Conservation (phyloP, 257 asterid genomes). For the Thymus mandschuricus region DNA sequence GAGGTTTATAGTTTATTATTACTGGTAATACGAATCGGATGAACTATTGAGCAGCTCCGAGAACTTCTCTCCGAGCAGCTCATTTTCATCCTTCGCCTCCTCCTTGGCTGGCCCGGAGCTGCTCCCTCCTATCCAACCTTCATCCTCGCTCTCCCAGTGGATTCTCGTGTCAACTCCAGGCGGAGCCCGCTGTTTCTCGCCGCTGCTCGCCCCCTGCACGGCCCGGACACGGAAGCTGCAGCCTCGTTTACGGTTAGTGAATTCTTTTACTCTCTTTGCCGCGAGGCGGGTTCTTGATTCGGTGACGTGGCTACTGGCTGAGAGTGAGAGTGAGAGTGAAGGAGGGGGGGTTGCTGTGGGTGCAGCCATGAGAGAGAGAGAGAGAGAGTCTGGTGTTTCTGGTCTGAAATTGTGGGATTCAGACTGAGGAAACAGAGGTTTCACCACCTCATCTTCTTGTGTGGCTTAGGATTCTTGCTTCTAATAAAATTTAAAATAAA, state of each 20-base stretch:
- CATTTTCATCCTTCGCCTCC: slow-evolving; percentile 49
- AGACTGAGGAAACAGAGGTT: slow-evolving; percentile 9
- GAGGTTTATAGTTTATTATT: slow-evolving; percentile 22
- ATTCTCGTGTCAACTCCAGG: slow-evolving; percentile 88
- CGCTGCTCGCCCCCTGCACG: slow-evolving; percentile 44
- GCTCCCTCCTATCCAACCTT: slow-evolving; percentile 85
- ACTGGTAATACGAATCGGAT: slow-evolving; percentile 90
- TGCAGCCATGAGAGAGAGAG: slow-evolving; percentile 59
- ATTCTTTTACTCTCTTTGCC: slow-evolving; percentile 24
- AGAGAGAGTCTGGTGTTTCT: slow-evolving; percentile 4
- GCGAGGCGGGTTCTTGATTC: slow-evolving; percentile 30
- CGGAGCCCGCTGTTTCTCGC: slow-evolving; percentile 53
- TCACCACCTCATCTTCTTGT: slow-evolving; percentile 43
- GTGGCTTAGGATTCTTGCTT: slow-evolving; percentile 47
- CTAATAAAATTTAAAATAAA: not conserved
- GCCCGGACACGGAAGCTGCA: slow-evolving; percentile 36
- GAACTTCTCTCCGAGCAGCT: slow-evolving; percentile 57
- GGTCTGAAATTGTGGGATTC: slow-evolving; percentile 30
- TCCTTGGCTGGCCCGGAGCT: slow-evolving; percentile 43
- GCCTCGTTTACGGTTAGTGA: not conserved
- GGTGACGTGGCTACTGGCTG: slow-evolving; percentile 39
- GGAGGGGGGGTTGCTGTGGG: slow-evolving; percentile 52
- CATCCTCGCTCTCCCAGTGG: slow-evolving; percentile 90
- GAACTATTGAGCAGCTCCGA: slow-evolving; percentile 79
- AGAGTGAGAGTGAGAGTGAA: slow-evolving; percentile 49